A percentile compares a stretch with the other conserved stretches of the same genome.
Evolutionary conservation across 108 stramenopile species (phyloP).

Genomic region (Pseudonitzschia pungens): DNA sequence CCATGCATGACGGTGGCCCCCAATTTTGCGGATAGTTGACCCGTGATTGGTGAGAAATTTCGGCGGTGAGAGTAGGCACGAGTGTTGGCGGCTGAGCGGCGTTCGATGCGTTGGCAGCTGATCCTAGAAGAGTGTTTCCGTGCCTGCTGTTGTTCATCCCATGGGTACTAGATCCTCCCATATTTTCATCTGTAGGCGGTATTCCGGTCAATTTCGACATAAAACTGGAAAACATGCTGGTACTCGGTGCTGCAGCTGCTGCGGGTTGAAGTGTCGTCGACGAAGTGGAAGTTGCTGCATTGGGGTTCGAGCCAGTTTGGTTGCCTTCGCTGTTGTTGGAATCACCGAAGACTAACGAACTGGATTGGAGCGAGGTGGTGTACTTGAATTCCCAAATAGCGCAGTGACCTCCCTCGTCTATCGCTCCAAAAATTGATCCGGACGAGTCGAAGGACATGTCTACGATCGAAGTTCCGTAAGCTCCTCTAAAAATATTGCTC

Average conservation of each 20-base stretch:
- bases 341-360: conserved; percentile 6
- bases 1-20: conserved; percentile 53
- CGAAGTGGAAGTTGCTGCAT: conserved; percentile 9
- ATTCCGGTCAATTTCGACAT: conserved; percentile 45
- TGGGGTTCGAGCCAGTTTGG: not conserved
- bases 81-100: not conserved
- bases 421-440: conserved; percentile 46
- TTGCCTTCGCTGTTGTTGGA: conserved; percentile 1
- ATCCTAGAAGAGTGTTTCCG: not conserved
- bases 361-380: conserved; percentile 27
- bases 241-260: not conserved
- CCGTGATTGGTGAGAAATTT: conserved; percentile 31
- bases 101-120: not conserved
- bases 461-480: conserved; percentile 20
- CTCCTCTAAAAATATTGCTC: not conserved
- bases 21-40: conserved; percentile 45
- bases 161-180: not conserved
- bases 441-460: conserved; percentile 50
- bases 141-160: not conserved
- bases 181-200: conserved; percentile 14
- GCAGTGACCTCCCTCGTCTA: conserved; percentile 47
- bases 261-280: not conserved
- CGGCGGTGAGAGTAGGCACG: conserved; percentile 22
- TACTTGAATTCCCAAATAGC: conserved; percentile 49
- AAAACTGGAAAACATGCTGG: conserved; percentile 41